Evolutionary conservation across 352 stramenopile genomes (phyloP).

Genomic region (Pythium monospermum): DNA sequence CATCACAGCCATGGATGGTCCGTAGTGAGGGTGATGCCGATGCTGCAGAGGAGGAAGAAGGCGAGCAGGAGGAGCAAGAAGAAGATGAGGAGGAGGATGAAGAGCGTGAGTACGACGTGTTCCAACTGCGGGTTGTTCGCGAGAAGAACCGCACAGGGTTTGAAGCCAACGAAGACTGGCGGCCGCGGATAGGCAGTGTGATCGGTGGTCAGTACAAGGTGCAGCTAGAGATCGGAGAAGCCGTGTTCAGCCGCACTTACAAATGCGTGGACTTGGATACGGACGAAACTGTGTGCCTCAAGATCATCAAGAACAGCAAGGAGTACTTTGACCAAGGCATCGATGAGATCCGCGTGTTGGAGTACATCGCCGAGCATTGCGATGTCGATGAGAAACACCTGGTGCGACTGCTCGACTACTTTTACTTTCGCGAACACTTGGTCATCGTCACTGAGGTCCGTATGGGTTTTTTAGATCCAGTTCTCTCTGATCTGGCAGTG

Average conservation of each 20-base stretch:
- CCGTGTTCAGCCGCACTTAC: constrained; percentile 81
- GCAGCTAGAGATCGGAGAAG: constrained; percentile 78
- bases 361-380: constrained; percentile 68
- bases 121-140: constrained; percentile 66
- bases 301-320: constrained; percentile 99
- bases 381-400: constrained; percentile 91
- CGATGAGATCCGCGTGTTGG: constrained; percentile 73
- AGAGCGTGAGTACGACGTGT: constrained; percentile 53
- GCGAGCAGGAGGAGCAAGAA: constrained; percentile 8
- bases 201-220: constrained; percentile 52
- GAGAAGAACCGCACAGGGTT: constrained; percentile 80
- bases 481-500: too few species aligned
- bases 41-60: constrained; percentile 42
- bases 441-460: constrained; percentile 96
- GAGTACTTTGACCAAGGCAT: constrained; percentile 98
- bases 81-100: constrained; percentile 23
- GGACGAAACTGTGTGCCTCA: constrained; percentile 91
- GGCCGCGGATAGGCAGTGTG: constrained; percentile 45
- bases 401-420: constrained; percentile 92
- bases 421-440: constrained; percentile 94
- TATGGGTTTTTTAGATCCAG: not conserved
- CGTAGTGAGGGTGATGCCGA: not conserved
- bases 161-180: constrained; percentile 73
- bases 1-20: too few species aligned
- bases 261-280: constrained; percentile 59